phyloP scores from a whole-genome alignment of 441 rosid species.

The Hura crepitans region DNA sequence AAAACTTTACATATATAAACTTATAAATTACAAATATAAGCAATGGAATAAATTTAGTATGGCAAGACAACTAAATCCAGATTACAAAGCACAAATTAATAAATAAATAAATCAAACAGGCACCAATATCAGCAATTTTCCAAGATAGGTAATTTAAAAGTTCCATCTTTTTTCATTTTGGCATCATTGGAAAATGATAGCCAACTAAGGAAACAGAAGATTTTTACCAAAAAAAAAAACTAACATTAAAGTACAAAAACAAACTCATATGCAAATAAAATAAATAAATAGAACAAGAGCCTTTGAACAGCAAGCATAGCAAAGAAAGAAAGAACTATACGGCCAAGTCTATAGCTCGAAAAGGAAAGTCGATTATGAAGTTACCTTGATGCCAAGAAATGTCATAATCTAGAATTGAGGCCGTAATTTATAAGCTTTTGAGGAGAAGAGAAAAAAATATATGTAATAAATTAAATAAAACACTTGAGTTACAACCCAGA shows the following conservation, averaged over 20 bases:
- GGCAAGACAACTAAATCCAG: constrained; percentile 1
- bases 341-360: neutral
- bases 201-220: neutral
- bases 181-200: neutral
- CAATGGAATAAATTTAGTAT: too few relatives aligned
- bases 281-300: neutral
- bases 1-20: neutral
- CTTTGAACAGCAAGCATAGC: too few relatives aligned
- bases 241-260: neutral
- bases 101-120: neutral
- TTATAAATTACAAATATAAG: too few relatives aligned
- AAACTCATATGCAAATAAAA: constrained; percentile 17
- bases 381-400: constrained; percentile 11
- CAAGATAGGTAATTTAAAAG: neutral
- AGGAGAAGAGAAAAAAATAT: too few relatives aligned
- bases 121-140: too few relatives aligned
- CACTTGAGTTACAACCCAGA: too few relatives aligned
- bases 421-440: neutral
- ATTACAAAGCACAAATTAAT: neutral
- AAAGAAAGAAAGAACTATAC: neutral
- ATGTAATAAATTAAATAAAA: too few relatives aligned
- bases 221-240: neutral
- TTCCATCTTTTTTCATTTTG: neutral
- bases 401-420: neutral
- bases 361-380: neutral